Conservation (phyloP, 2,329 filamentous ascomycete species). For the Penicillium sp. region DNA sequence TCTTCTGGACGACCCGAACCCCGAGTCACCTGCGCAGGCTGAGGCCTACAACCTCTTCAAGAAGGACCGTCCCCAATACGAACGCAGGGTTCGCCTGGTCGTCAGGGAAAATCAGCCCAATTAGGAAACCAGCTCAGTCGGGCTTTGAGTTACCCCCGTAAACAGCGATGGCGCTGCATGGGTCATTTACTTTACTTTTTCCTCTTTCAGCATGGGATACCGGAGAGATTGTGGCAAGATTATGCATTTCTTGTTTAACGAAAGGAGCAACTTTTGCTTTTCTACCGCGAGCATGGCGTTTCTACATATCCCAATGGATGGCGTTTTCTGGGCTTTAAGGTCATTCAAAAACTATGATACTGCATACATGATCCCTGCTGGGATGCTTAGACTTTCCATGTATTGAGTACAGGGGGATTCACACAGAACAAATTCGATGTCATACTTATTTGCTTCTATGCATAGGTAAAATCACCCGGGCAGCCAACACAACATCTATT, state of each 20-base stretch:
- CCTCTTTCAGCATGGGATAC: constrained; percentile 14
- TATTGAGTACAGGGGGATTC: neutral
- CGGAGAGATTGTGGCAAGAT: constrained; percentile 1
- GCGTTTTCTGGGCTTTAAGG: constrained; percentile 14
- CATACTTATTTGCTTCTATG: neutral
- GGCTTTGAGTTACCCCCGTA: constrained; percentile 5
- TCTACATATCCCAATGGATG: constrained; percentile 18
- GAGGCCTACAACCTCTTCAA: constrained; percentile 98
- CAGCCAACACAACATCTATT: neutral
- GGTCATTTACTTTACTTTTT: constrained; percentile 5
- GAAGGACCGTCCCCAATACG: constrained; percentile 82
- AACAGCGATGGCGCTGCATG: constrained; percentile 2
- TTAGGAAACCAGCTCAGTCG: constrained; percentile 79
- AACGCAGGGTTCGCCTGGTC: constrained; percentile 79
- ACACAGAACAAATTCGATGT: neutral
- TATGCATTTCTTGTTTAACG: constrained; percentile 17
- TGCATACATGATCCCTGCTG: neutral
- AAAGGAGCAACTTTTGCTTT: constrained; percentile 16
- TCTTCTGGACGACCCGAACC: constrained; percentile 92
- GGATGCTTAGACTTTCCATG: neutral
- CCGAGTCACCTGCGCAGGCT: constrained; percentile 92
- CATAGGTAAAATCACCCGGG: neutral
- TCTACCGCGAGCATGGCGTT: constrained; percentile 29
- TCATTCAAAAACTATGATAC: constrained; percentile 5
- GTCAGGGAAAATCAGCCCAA: constrained; percentile 86